Evolutionary conservation across 495 filamentous ascomycete genomes (phyloP), one percentile per base, ranked within the genome.

Genomic region (Hyaloscypha finlandica): DNA sequence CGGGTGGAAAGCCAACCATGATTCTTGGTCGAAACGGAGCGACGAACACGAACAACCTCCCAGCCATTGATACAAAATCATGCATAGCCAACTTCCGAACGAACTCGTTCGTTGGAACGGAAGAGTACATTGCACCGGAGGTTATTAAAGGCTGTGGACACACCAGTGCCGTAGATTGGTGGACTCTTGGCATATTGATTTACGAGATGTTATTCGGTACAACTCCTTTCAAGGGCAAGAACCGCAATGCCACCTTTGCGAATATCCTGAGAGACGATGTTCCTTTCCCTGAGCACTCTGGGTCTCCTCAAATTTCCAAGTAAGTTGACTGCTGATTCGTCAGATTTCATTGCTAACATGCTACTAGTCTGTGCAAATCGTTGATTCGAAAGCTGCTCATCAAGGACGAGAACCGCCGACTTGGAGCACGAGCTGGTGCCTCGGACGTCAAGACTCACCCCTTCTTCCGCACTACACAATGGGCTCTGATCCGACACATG

Each of bases 181-280:
- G 95, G 95, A 99, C 95, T 3, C 80, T 99, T 11, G 95, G 95
- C 22, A 98, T 99, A 63, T 78, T 99, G 71, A 91, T 98, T 64
- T 99, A 97, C 70, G 95, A 99, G 77, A 99, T 99, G 95, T 81
- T 99, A n/a, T 98, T 91, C 78, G 96, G 95, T 25, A 98, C 94
- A 3, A 99, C 95, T 2, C 95, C 95, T 0, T 99, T 99, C 86
- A 99, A 99, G 80, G 95, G 95, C 70, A 98, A 99, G 86, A 99
- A 96, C 78, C 88, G 95, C 39, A 99, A 98, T 74, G 92, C 92
- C 19, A 99, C 95, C 1, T 99, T 99, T 79, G 95, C 93, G 33
- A 99, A 98, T 74, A 99, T 99, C 68, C 81, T 99, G 62, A 83
- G 93, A 37, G 96, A 99, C 75, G 95, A 99, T 69, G 94, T 97